These are phyloP conservation scores for Trichosporon ovoides DNA, from an alignment of 1,284 basidiomycete genomes.

Conservation along the genomic window DNA sequence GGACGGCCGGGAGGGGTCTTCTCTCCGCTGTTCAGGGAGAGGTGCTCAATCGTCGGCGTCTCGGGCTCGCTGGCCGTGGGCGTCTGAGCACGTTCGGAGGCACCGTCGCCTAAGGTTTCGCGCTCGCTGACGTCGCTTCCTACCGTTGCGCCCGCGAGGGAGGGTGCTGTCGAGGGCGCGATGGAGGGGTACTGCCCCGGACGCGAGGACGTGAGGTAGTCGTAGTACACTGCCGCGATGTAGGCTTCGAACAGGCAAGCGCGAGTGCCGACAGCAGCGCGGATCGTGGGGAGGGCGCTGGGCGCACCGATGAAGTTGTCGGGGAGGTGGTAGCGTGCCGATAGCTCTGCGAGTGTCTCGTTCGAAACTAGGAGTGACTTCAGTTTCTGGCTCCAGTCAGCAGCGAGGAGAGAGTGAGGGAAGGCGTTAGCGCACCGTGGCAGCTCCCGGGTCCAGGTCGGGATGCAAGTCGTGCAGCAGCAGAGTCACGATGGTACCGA, in stretches of 20 bases:
- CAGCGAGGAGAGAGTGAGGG: not conserved
- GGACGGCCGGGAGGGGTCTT: not conserved
- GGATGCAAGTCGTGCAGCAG: slow-evolving; percentile 40
- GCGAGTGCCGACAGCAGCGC: slow-evolving; percentile 23
- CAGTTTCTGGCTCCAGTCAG: slow-evolving; percentile 22
- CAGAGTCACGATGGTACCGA: slow-evolving; percentile 30
- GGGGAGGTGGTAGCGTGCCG: slow-evolving; percentile 25
- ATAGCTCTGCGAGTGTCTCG: slow-evolving; percentile 30
- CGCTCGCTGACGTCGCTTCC: not conserved
- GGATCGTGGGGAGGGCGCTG: slow-evolving; percentile 14
- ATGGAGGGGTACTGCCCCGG: slow-evolving; percentile 11
- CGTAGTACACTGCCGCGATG: slow-evolving; percentile 37
- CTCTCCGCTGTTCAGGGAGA: not conserved
- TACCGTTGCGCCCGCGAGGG: not conserved
- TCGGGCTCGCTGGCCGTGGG: not conserved
- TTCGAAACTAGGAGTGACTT: slow-evolving; percentile 36
- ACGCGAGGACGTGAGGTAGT: slow-evolving; percentile 20
- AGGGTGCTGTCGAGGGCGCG: not conserved
- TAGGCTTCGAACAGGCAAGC: slow-evolving; percentile 34
- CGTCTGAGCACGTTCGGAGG: not conserved
- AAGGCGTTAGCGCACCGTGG: slow-evolving; percentile 29
- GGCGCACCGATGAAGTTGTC: slow-evolving; percentile 23
- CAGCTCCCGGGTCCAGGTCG: slow-evolving; percentile 27
- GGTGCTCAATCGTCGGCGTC: not conserved
- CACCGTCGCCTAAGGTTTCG: not conserved